Percentiles rank a stretch among this genome's conserved stretches.
Conservation (phyloP, 805 yeast species). For the Candida andamanensis region DNA sequence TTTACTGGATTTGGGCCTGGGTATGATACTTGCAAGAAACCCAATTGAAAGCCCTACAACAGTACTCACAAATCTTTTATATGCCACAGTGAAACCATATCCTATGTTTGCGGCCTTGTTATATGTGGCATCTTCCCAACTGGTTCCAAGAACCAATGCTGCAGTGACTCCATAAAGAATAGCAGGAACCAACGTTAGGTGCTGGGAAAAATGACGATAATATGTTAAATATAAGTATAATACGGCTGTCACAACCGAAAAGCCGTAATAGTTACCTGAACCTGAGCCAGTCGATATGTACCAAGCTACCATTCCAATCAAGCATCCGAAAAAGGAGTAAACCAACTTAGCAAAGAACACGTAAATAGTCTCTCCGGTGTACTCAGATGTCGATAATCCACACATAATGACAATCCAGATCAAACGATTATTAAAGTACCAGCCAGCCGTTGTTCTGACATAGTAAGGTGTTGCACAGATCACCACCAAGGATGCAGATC, state of each 20-base stretch:
- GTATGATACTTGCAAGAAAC: slow-evolving; percentile 25
- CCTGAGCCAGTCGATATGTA: slow-evolving; percentile 30
- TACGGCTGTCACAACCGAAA: slow-evolving; percentile 23
- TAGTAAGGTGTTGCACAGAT: slow-evolving; percentile 23
- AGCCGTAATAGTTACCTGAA: slow-evolving; percentile 28
- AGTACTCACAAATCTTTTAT: slow-evolving; percentile 22
- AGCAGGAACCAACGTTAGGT: slow-evolving; percentile 21
- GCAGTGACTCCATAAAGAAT: slow-evolving; percentile 23
- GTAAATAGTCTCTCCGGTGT: slow-evolving; percentile 27
- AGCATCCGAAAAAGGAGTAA: slow-evolving; percentile 24
- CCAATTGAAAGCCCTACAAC: slow-evolving; percentile 26
- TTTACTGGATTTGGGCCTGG: slow-evolving; percentile 24
- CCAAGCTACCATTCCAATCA: slow-evolving; percentile 29
- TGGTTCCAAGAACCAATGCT: slow-evolving; percentile 27
- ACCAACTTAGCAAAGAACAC: slow-evolving; percentile 18
- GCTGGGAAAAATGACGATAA: slow-evolving; percentile 28
- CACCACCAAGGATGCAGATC: slow-evolving; percentile 18
- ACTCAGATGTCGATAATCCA: slow-evolving; percentile 24
- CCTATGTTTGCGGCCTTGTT: slow-evolving; percentile 19
- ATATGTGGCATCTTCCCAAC: slow-evolving; percentile 24
- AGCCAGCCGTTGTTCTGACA: slow-evolving; percentile 22
- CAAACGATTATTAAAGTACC: slow-evolving; percentile 21
- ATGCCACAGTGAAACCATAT: slow-evolving; percentile 23
- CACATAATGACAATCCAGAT: slow-evolving; percentile 31
- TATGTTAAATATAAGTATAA: slow-evolving; percentile 17